These are phyloP conservation scores for Trichoderma aggressivum DNA, from an alignment of 2,329 filamentous ascomycete genomes.

Conservation along the genomic window DNA sequence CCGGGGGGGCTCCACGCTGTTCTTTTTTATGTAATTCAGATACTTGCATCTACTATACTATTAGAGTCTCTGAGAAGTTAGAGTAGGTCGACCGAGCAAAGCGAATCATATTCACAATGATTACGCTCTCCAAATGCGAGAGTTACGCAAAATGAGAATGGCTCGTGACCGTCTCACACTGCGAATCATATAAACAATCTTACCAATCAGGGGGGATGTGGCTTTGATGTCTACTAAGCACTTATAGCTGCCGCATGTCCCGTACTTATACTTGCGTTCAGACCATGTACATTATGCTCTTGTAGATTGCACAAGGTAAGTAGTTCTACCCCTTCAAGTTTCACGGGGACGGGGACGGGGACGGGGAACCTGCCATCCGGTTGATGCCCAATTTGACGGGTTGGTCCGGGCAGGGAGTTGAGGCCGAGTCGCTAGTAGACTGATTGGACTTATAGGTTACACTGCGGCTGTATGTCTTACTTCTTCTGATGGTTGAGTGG, in stretches of 20 bases:
- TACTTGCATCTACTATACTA: background rate
- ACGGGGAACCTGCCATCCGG: background rate
- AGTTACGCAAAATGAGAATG: background rate
- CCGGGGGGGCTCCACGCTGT: background rate
- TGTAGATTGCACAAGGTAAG: background rate
- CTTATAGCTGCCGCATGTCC: background rate
- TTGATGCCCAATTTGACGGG: background rate
- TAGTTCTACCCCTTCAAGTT: background rate
- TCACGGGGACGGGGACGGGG: background rate
- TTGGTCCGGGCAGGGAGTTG: background rate
- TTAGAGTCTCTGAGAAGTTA: background rate
- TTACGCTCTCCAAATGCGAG: fast-evolving
- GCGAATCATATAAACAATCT: background rate
- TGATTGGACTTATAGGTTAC: background rate
- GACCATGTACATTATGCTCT: background rate
- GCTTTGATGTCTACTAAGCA: background rate
- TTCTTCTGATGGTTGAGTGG: background rate
- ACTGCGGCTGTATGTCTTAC: background rate
- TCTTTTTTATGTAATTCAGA: background rate
- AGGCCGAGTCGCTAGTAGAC: background rate
- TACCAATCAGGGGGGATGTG: background rate
- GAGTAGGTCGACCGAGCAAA: background rate
- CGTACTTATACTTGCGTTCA: background rate
- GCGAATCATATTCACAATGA: background rate
- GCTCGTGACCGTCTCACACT: background rate